A percentile compares a stretch with the other conserved stretches of the same genome.
phyloP scores from a whole-genome alignment of 2,329 filamentous ascomycete genomes.

The Cytospora schulzeri region DNA sequence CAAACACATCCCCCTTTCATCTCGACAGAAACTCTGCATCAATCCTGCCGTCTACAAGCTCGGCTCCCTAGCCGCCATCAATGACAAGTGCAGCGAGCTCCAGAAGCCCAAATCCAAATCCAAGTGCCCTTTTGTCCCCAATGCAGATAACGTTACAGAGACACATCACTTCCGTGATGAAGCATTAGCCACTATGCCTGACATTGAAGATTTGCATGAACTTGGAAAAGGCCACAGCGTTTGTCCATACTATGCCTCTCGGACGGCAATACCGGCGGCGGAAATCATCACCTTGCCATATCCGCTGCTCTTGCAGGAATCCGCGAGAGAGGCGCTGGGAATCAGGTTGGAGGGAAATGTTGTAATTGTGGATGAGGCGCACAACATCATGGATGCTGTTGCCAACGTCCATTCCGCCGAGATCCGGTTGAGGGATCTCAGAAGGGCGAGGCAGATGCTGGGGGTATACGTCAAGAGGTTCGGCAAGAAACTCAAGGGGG shows the following conservation, averaged over 20 bases:
- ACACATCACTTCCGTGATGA: constrained; percentile 84
- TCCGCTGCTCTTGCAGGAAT: constrained; percentile 83
- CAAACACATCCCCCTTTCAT: constrained; percentile 82
- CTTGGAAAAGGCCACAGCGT: constrained; percentile 79
- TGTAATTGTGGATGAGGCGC: constrained; percentile 95
- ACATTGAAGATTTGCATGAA: constrained; percentile 86
- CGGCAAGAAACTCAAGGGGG: constrained; percentile 83
- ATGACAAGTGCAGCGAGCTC: constrained; percentile 87
- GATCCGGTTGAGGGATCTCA: constrained; percentile 72
- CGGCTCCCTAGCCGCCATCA: constrained; percentile 76
- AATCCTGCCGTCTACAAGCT: constrained; percentile 79
- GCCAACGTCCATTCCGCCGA: constrained; percentile 82
- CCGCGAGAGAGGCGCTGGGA: constrained; percentile 82
- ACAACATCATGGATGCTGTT: constrained; percentile 96
- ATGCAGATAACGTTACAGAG: constrained; percentile 70
- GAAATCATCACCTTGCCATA: constrained; percentile 95
- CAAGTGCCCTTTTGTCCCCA: constrained; percentile 76
- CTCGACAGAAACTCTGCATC: constrained; percentile 86
- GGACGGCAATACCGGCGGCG: constrained; percentile 76
- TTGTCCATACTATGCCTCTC: constrained; percentile 96
- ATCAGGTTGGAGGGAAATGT: constrained; percentile 85
- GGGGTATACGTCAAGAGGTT: constrained; percentile 84
- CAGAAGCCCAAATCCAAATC: constrained; percentile 72
- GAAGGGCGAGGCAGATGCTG: constrained; percentile 72
- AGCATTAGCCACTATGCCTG: constrained; percentile 78